Percentiles rank a stretch among this genome's conserved stretches.
These are phyloP conservation scores for Clonostachys solani DNA, from an alignment of 2,329 filamentous ascomycete genomes.

Conservation along the genomic window DNA sequence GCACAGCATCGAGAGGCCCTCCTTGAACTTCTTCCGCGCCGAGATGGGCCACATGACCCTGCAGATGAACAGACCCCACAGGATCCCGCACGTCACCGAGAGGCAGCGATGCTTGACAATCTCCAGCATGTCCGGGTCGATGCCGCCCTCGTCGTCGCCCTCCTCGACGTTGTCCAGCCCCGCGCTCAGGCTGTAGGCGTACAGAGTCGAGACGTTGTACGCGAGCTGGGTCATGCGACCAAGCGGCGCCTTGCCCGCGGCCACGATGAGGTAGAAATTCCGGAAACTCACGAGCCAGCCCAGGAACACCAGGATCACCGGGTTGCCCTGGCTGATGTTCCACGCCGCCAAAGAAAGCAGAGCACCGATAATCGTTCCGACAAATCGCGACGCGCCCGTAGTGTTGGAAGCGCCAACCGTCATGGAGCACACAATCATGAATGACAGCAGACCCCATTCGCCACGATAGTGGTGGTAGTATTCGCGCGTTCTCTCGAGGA, in stretches of 20 bases:
- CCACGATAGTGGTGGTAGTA: constrained; percentile 86
- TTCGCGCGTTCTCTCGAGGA: constrained; percentile 72
- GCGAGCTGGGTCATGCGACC: constrained; percentile 92
- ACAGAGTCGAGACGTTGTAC: constrained; percentile 95
- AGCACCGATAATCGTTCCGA: constrained; percentile 82
- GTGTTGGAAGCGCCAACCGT: constrained; percentile 95
- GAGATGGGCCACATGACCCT: constrained; percentile 92
- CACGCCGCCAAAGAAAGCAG: constrained; percentile 71
- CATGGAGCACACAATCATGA: constrained; percentile 98
- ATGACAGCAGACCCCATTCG: constrained; percentile 94
- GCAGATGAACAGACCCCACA: constrained; percentile 94
- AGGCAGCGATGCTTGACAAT: constrained; percentile 86
- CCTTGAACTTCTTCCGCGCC: constrained; percentile 80
- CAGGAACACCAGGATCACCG: constrained; percentile 68
- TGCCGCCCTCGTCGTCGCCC: constrained; percentile 84
- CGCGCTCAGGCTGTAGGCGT: constrained; percentile 85
- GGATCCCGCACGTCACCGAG: constrained; percentile 78
- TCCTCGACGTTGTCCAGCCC: constrained; percentile 74
- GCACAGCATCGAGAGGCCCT: constrained; percentile 87
- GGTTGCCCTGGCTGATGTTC: constrained; percentile 71
- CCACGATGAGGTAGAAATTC: constrained; percentile 88
- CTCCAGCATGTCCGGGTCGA: constrained; percentile 77
- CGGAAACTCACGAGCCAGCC: constrained; percentile 78
- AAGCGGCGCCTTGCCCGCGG: constrained; percentile 78
- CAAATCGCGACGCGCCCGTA: constrained; percentile 79